Evolutionary conservation across 2,329 filamentous ascomycete genomes (phyloP).

Genomic region (Exophiala alcalophila): DNA sequence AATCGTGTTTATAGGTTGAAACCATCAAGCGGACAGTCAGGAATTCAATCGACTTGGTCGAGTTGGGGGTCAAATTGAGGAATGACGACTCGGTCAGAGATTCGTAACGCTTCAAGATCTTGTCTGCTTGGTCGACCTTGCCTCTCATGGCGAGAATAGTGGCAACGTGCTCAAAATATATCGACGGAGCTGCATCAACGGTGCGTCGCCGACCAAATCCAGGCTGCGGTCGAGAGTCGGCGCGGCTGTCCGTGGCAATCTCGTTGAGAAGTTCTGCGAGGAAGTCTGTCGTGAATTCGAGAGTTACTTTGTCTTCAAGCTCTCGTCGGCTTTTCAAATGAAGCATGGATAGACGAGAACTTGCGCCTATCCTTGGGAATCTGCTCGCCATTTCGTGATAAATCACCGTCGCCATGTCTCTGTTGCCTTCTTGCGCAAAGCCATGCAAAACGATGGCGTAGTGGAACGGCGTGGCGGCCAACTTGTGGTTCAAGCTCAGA

Average conservation of each 20-base stretch:
- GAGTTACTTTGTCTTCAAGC: slow-evolving; percentile 4
- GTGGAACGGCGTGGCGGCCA: slow-evolving; percentile 44
- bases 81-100: slow-evolving; percentile 33
- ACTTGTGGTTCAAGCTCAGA: slow-evolving; percentile 39
- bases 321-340: slow-evolving; percentile 35
- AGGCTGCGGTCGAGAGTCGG: slow-evolving; percentile 42
- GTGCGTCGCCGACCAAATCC: slow-evolving; percentile 35
- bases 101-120: slow-evolving; percentile 56
- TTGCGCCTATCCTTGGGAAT: slow-evolving; percentile 36
- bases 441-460: slow-evolving; percentile 48
- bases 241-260: slow-evolving; percentile 41
- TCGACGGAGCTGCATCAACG: slow-evolving; percentile 46
- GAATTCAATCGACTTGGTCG: slow-evolving; percentile 34
- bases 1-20: slow-evolving; percentile 5
- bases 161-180: slow-evolving; percentile 57
- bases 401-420: slow-evolving; percentile 50
- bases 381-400: slow-evolving; percentile 43
- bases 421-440: slow-evolving; percentile 50
- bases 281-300: slow-evolving; percentile 33
- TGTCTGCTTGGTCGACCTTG: slow-evolving; percentile 49
- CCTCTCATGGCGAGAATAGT: slow-evolving; percentile 52
- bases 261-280: slow-evolving; percentile 40
- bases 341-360: slow-evolving; percentile 38
- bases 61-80: slow-evolving; percentile 6
- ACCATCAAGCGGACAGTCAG: slow-evolving; percentile 20